phyloP scores from a whole-genome alignment of 352 stramenopile genomes.

The Paralagenidium karlingii region DNA sequence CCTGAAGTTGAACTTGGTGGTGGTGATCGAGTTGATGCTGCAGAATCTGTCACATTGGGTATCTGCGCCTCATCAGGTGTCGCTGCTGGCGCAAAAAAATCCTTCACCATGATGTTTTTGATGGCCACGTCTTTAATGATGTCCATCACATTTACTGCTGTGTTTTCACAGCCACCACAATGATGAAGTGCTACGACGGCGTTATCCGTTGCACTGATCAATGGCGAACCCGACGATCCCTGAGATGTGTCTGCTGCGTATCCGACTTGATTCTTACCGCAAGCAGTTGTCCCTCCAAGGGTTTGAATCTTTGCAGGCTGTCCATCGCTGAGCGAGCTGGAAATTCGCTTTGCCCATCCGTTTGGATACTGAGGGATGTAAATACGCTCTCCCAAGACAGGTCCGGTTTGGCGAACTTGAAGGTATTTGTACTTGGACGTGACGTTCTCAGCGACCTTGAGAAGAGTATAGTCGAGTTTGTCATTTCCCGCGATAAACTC shows the following conservation, averaged over 20 bases:
- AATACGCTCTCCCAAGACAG: constrained; percentile 10
- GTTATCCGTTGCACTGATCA: constrained; percentile 11
- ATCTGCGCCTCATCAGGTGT: too few species aligned
- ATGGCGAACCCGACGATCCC: constrained; percentile 10
- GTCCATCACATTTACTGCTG: constrained; percentile 4
- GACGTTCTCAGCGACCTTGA: constrained; percentile 27
- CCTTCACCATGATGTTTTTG: constrained; percentile 10
- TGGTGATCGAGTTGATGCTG: too few species aligned
- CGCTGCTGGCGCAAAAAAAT: too few species aligned
- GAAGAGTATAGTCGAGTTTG: constrained; percentile 12
- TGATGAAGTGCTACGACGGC: constrained; percentile 16
- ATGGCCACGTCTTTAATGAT: constrained; percentile 21
- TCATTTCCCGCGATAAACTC: constrained; percentile 10
- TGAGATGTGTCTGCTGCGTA: constrained; percentile 17
- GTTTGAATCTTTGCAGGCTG: constrained; percentile 6
- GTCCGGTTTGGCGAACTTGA: constrained; percentile 7
- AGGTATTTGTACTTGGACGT: constrained; percentile 10
- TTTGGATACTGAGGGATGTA: constrained; percentile 10
- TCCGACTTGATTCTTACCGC: constrained; percentile 14
- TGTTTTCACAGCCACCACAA: constrained; percentile 18
- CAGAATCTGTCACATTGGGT: too few species aligned
- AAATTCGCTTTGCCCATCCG: constrained; percentile 10
- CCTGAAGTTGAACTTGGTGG: too few species aligned
- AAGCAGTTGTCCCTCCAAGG: constrained; percentile 6
- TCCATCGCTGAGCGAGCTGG: constrained; percentile 13